Evolutionary conservation across 176 grass and related monocot species (phyloP).

Genomic region (Avena atlantica): DNA sequence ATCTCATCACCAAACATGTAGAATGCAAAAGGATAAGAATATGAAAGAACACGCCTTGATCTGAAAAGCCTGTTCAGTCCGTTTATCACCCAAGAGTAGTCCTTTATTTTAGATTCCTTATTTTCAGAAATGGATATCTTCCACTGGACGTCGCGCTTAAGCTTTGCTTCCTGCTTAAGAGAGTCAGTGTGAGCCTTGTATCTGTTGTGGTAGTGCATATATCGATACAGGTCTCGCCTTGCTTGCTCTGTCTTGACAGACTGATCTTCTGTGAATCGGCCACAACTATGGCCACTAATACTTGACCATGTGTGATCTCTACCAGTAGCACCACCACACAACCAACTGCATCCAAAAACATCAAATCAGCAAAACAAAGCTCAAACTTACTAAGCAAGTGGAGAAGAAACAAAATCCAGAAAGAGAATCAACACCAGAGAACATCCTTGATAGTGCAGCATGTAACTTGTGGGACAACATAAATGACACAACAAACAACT

Average conservation of each 20-base stretch:
- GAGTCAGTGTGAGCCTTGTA: conserved; percentile 81
- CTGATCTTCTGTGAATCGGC: conserved; percentile 84
- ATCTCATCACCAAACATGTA: conserved; percentile 87
- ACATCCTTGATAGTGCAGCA: conserved; percentile 9
- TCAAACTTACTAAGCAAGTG: background rate
- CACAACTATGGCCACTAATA: conserved; percentile 91
- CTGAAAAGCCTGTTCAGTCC: conserved; percentile 91
- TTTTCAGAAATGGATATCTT: conserved; percentile 95
- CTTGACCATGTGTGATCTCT: conserved; percentile 91
- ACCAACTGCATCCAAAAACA: conserved; percentile 73
- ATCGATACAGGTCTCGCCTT: conserved; percentile 64
- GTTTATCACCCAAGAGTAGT: conserved; percentile 92
- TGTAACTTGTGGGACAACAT: conserved; percentile 2
- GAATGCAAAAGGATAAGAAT: conserved; percentile 83
- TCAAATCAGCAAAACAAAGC: conserved; percentile 37
- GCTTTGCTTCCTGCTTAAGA: conserved; percentile 69
- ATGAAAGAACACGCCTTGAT: conserved; percentile 91
- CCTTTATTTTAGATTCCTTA: conserved; percentile 95
- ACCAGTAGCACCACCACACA: conserved; percentile 92
- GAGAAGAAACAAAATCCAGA: conserved; percentile 17
- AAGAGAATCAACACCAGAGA: background rate
- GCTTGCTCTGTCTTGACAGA: conserved; percentile 66
- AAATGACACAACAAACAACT: conserved; percentile 11
- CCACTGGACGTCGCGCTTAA: conserved; percentile 70
- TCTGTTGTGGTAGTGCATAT: conserved; percentile 84